Evolutionary conservation across 2,329 filamentous ascomycete species (phyloP).

Genomic region (Talaromyces rugulosus): DNA sequence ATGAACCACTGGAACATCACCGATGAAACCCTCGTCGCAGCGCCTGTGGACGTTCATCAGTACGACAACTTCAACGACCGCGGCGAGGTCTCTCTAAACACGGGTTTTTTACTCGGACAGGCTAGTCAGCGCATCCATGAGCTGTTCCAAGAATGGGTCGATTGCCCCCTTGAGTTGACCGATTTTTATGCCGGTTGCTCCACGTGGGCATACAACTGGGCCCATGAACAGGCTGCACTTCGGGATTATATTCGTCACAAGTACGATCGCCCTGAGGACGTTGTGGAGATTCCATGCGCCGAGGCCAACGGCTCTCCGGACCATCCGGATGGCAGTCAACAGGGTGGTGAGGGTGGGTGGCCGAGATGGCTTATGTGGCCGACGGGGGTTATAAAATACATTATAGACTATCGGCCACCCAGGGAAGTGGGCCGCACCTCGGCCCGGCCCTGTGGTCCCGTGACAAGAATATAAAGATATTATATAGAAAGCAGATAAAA

Average conservation of each 20-base stretch:
- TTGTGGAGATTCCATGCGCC: slow-evolving; percentile 14
- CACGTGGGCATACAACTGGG: slow-evolving; percentile 14
- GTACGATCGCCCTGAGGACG: slow-evolving; percentile 15
- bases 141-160: slow-evolving; percentile 17
- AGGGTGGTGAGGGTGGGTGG: too few species aligned
- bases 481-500: too few species aligned
- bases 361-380: too few species aligned
- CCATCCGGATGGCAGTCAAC: slow-evolving; percentile 8
- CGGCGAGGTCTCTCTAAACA: slow-evolving; percentile 36
- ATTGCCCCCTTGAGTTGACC: slow-evolving; percentile 10
- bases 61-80: slow-evolving; percentile 35
- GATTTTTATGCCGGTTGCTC: slow-evolving; percentile 13
- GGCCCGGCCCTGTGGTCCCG: too few species aligned
- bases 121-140: slow-evolving; percentile 13
- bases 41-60: slow-evolving; percentile 44
- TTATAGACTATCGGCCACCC: too few species aligned
- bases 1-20: slow-evolving; percentile 46
- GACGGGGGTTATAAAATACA: too few species aligned
- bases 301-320: slow-evolving; percentile 19
- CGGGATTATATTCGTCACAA: slow-evolving; percentile 17
- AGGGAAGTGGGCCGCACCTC: too few species aligned
- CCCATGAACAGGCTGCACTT: slow-evolving; percentile 18
- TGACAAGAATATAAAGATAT: too few species aligned
- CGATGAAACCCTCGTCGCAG: slow-evolving; percentile 39
- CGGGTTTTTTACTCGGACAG: slow-evolving; percentile 43